Conservation (phyloP, 2,329 filamentous ascomycete species). For the Fusarium equiseti region DNA sequence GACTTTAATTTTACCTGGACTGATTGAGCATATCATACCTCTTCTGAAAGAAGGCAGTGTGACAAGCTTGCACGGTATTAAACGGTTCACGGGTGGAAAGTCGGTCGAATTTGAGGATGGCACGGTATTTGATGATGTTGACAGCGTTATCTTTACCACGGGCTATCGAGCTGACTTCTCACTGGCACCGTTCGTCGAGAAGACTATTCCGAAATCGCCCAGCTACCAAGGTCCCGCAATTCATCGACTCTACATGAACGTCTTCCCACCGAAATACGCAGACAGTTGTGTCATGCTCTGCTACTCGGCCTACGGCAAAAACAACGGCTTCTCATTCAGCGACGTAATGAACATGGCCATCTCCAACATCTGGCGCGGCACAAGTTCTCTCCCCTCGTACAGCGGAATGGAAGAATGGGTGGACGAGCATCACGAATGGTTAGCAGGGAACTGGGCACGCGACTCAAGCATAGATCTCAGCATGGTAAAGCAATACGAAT, state of each 20-base stretch:
- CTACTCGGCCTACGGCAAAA: constrained; percentile 30
- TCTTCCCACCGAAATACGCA: constrained; percentile 22
- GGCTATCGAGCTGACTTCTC: constrained; percentile 20
- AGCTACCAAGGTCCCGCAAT: constrained; percentile 7
- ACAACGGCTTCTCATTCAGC: constrained; percentile 33
- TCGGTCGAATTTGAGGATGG: constrained; percentile 35
- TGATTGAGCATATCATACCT: constrained; percentile 23
- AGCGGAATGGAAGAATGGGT: constrained; percentile 29
- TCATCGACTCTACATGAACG: constrained; percentile 23
- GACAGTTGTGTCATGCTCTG: constrained; percentile 27
- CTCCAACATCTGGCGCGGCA: constrained; percentile 25
- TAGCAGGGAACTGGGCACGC: constrained; percentile 7
- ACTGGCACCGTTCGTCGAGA: constrained; percentile 16
- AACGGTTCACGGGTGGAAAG: constrained; percentile 5
- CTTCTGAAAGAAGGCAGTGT: constrained; percentile 12
- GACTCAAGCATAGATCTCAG: constrained; percentile 21
- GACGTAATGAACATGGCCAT: constrained; percentile 37
- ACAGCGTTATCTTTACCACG: constrained; percentile 24
- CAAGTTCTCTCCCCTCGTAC: neutral
- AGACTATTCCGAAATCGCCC: neutral
- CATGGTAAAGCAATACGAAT: constrained; percentile 51
- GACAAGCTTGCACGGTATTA: constrained; percentile 20
- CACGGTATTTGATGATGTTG: constrained; percentile 13
- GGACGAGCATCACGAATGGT: constrained; percentile 23
- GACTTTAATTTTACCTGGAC: constrained; percentile 10